Base-by-base conservation (phyloP, 2,329 filamentous ascomycete genomes). In the Beauveria medogensis region DNA sequence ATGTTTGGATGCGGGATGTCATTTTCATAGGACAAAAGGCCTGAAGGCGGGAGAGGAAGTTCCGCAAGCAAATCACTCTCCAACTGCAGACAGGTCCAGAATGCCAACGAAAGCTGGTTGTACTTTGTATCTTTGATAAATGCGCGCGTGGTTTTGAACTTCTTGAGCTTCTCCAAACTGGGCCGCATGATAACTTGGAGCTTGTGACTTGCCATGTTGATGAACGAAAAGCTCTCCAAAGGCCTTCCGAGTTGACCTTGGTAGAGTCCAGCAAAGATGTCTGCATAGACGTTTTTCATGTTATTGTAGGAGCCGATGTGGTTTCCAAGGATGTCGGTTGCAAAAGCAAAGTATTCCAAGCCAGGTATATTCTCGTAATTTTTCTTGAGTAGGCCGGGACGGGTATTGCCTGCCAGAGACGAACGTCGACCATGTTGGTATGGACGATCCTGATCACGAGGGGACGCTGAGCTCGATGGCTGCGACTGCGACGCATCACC, bases 11-110 rank as follows among this genome's bases (percentile, higher is more conserved):
- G 85, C 9, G 87, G 84, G 74, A 92, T 86, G 54, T 82, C 78
- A 22, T 83, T 79, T 69, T 86, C 84, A 65, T 82, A 86, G 1
- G 76, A 77, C n/a, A 87, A 72, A 58, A 87, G 81, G 1, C 81
- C 81, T 0, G 84, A 86, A 3, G 84, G 83, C 1, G 83, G 82
- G 3, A 84, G 75, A 18, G 78, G 82, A 62, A 97, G 80, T 73
- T 99, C 94, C 3, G 94, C 94, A 52, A 97, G 82, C 51, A 63
- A 53, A 34, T 63, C 57, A 48, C 61, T 63, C 74, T 97, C 93
- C 12, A 97, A 80, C 69, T 97, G 93, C 64, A 97, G 77, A 70
- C 91, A 96, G 8, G 92, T 94, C 93, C 93, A 97, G 68, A 92
- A 97, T 0, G 91, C 88, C 67, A 95, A 82, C 16, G 88, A 79